phyloP scores from a whole-genome alignment of 2,329 filamentous ascomycete genomes.

The Ascochyta koolunga region DNA sequence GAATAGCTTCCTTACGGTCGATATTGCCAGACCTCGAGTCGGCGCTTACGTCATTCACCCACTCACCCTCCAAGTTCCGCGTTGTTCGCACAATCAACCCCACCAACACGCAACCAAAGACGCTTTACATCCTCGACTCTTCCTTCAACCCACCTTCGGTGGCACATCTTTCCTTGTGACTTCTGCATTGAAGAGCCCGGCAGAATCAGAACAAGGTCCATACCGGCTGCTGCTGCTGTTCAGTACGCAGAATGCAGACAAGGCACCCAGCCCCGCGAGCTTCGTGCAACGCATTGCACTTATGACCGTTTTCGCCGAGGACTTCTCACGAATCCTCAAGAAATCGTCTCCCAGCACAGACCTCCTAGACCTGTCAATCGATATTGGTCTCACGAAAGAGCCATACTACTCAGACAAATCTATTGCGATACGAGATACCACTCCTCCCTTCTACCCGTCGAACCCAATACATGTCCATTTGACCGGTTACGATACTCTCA shows the following conservation, averaged over 20 bases:
- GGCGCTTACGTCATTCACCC: conserved; percentile 40
- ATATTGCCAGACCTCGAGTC: conserved; percentile 43
- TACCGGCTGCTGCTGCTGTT: conserved; percentile 63
- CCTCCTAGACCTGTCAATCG: conserved; percentile 50
- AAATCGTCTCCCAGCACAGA: conserved; percentile 2
- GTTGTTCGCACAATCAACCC: conserved; percentile 46
- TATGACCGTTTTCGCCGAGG: conserved; percentile 72
- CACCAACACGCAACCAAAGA: conserved; percentile 42
- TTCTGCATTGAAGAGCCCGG: conserved; percentile 56
- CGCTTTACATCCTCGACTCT: conserved; percentile 68
- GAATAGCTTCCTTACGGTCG: conserved; percentile 33
- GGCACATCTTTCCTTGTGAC: conserved; percentile 64
- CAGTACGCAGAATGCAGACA: conserved; percentile 70
- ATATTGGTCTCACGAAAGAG: conserved; percentile 72
- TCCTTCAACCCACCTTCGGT: conserved; percentile 70
- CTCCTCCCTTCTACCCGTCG: conserved; percentile 43
- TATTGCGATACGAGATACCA: conserved; percentile 58
- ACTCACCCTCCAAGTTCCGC: conserved; percentile 43
- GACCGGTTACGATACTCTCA: conserved; percentile 76
- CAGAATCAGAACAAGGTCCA: conserved; percentile 42
- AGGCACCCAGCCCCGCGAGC: conserved; percentile 68
- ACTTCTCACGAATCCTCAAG: conserved; percentile 48
- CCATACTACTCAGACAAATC: conserved; percentile 80
- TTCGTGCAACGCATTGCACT: conserved; percentile 72
- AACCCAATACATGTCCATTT: conserved; percentile 67